A percentile compares a stretch with the other conserved stretches of the same genome.
Conservation (phyloP, 805 yeast species). For the Yarrowia yakushimensis region DNA sequence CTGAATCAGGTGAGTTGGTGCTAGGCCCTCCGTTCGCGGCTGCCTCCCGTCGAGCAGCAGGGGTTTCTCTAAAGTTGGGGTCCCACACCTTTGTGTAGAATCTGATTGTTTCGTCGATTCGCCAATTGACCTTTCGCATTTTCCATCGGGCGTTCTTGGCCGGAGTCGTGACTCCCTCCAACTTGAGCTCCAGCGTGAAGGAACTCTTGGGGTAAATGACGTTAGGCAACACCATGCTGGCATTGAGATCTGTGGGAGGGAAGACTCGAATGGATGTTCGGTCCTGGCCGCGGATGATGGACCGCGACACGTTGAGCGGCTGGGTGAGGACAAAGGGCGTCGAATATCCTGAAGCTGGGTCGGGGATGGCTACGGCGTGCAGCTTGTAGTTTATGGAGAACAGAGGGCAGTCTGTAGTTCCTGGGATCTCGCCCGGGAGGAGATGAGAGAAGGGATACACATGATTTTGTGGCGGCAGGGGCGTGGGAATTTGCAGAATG, state of each 20-base stretch:
- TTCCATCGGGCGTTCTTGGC: constrained; percentile 64
- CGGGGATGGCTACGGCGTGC: constrained; percentile 47
- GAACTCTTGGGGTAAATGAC: constrained; percentile 84
- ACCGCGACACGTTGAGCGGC: constrained; percentile 72
- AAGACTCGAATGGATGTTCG: constrained; percentile 83
- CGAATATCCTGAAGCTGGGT: constrained; percentile 33
- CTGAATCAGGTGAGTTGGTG: constrained; percentile 4
- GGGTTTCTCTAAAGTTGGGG: constrained; percentile 24
- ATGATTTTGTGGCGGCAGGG: constrained; percentile 66
- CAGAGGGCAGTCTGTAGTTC: constrained; percentile 55
- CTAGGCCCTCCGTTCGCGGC: not conserved
- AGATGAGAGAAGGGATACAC: constrained; percentile 90
- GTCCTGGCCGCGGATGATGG: constrained; percentile 77
- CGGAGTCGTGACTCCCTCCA: constrained; percentile 49
- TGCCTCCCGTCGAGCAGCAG: constrained; percentile 21
- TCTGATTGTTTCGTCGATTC: constrained; percentile 77
- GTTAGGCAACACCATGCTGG: constrained; percentile 82
- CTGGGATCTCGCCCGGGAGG: constrained; percentile 83
- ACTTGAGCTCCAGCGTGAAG: constrained; percentile 75
- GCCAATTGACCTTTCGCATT: constrained; percentile 85
- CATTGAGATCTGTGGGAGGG: constrained; percentile 91
- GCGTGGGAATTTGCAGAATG: constrained; percentile 56
- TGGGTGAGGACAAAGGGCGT: constrained; percentile 45
- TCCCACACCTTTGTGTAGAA: constrained; percentile 45
- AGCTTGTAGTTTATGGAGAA: constrained; percentile 74